Conservation (phyloP, 148 eudicot species). For the Silene uniflora region DNA sequence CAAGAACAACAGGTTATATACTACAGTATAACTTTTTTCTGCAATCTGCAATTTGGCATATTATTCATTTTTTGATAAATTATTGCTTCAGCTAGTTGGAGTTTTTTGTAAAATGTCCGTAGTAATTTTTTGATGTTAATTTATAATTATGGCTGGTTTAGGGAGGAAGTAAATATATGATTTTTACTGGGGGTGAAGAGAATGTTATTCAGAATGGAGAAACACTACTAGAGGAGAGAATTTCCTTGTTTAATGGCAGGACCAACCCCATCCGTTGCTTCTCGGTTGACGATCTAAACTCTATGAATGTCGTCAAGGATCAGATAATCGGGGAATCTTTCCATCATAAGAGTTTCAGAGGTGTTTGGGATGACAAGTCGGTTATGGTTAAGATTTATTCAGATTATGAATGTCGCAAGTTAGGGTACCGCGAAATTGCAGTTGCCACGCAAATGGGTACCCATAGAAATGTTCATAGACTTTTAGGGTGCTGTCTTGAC, state of each 20-base stretch:
- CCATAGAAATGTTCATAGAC: constrained; percentile 4
- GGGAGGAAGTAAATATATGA: background rate
- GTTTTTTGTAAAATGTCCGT: no score
- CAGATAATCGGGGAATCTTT: background rate
- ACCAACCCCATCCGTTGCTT: constrained; percentile 2
- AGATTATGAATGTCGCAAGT: background rate
- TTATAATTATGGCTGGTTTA: background rate
- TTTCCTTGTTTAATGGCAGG: constrained; percentile 13
- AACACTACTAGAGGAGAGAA: constrained; percentile 6
- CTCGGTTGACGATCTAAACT: constrained; percentile 14
- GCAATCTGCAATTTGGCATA: no score
- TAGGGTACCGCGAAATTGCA: constrained; percentile 4
- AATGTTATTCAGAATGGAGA: background rate
- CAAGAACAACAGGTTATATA: no score
- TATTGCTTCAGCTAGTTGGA: no score
- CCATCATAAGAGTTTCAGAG: background rate
- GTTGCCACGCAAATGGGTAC: constrained; percentile 15
- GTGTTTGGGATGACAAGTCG: background rate
- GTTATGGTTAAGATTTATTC: background rate
- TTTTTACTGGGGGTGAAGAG: background rate
- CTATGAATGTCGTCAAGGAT: background rate
- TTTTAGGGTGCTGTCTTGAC: constrained; percentile 17
- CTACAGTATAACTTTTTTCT: no score
- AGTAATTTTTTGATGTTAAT: no score
- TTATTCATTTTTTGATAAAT: no score